These are phyloP conservation scores for Candida vartiovaarae DNA, from an alignment of 805 yeast genomes.

Conservation along the genomic window DNA sequence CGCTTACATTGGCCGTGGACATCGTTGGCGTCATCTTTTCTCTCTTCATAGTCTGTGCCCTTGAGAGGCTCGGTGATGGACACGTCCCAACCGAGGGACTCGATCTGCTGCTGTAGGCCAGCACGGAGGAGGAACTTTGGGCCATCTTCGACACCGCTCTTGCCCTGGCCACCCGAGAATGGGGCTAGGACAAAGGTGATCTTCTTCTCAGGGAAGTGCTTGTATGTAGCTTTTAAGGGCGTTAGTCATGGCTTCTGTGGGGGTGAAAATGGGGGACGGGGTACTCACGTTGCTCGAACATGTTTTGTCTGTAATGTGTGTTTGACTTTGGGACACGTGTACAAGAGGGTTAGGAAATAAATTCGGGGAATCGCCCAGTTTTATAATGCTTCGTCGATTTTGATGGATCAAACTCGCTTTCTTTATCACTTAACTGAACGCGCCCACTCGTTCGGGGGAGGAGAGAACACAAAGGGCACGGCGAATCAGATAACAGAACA, in stretches of 20 bases:
- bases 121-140: constrained; percentile 73
- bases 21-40: constrained; percentile 40
- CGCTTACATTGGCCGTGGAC: constrained; percentile 55
- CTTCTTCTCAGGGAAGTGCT: constrained; percentile 45
- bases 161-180: constrained; percentile 93
- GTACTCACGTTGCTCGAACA: constrained; percentile 2
- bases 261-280: too few species aligned
- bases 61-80: constrained; percentile 46
- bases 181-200: constrained; percentile 83
- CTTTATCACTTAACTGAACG: constrained; percentile 22
- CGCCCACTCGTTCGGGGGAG: neutral
- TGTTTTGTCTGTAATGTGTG: neutral
- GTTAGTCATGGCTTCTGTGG: neutral
- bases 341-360: too few species aligned
- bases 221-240: constrained; percentile 31
- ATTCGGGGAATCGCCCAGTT: neutral
- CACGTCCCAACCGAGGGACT: constrained; percentile 67
- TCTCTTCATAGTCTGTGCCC: constrained; percentile 36
- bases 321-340: too few species aligned
- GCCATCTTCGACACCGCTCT: constrained; percentile 89
- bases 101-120: constrained; percentile 60
- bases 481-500: too few species aligned
- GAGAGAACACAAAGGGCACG: neutral
- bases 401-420: constrained; percentile 20
- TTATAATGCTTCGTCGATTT: constrained; percentile 5